Percentiles rank a stretch among this genome's conserved stretches.
Evolutionary conservation across 495 filamentous ascomycete species (phyloP).

Genomic region (Hypoxylon subgilvum): DNA sequence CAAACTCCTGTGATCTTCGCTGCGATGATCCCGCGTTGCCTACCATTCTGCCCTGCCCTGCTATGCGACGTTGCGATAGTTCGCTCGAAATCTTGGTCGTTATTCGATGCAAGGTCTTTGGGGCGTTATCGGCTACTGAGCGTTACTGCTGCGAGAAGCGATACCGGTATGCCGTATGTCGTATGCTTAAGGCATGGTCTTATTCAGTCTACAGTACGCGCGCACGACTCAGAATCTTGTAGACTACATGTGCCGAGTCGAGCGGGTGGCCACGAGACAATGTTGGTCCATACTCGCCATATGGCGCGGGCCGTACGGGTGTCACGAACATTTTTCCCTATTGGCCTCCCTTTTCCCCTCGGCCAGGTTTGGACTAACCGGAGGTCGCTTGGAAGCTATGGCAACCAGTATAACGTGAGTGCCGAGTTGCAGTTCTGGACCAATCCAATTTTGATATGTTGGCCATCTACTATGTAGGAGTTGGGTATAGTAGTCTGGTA

Average conservation of each 20-base stretch:
- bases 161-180: neutral
- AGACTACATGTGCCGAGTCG: neutral
- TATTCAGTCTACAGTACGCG: too few relatives aligned
- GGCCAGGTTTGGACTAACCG: too few relatives aligned
- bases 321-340: neutral
- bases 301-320: slow-evolving; percentile 6
- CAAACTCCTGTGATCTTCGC: slow-evolving; percentile 24
- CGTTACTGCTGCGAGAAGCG: neutral
- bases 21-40: slow-evolving; percentile 15
- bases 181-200: too few relatives aligned
- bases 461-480: too few relatives aligned
- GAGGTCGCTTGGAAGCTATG: too few relatives aligned
- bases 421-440: too few relatives aligned
- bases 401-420: too few relatives aligned
- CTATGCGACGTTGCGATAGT: neutral
- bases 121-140: neutral
- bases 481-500: too few relatives aligned
- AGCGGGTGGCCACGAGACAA: slow-evolving; percentile 9
- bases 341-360: neutral
- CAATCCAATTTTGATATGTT: too few relatives aligned
- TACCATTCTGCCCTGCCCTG: neutral
- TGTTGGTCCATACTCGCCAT: too few relatives aligned
- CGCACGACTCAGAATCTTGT: neutral
- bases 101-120: slow-evolving; percentile 19
- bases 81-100: slow-evolving; percentile 30